These are phyloP conservation scores for Hanseniaspora hatyaiensis DNA, from an alignment of 805 yeast genomes.

Conservation along the genomic window DNA sequence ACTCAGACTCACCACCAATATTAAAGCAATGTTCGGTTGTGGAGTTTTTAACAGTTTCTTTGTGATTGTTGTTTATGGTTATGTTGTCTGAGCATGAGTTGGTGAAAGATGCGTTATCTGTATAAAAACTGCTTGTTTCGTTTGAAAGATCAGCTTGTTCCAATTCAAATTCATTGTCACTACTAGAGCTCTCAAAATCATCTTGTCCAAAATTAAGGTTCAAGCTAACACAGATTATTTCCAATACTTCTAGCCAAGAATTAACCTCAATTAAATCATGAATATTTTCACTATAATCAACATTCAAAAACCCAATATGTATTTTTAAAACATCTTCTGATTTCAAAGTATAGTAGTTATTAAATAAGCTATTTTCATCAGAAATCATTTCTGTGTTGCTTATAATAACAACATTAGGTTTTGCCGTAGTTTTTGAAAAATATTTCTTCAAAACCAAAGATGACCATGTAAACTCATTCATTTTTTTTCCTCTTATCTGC, in stretches of 20 bases:
- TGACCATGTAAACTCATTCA: conserved; percentile 3
- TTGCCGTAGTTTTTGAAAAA: background rate
- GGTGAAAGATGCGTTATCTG: background rate
- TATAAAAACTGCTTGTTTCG: background rate
- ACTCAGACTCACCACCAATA: too few relatives aligned
- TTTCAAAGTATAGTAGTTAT: background rate
- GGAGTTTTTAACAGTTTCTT: background rate
- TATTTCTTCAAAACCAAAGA: conserved; percentile 1
- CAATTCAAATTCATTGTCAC: conserved; percentile 16
- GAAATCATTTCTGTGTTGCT: conserved; percentile 7
- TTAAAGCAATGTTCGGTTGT: too few relatives aligned
- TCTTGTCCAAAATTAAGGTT: conserved; percentile 27
- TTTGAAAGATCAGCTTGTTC: background rate
- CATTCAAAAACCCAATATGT: conserved; percentile 28
- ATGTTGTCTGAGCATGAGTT: background rate
- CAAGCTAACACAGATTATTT: conserved; percentile 26
- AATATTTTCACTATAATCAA: conserved; percentile 26
- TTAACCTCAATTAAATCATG: conserved; percentile 27
- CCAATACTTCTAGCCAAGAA: conserved; percentile 25
- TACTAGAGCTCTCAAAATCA: conserved; percentile 20
- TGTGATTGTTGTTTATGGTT: background rate
- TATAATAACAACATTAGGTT: background rate
- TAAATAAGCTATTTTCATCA: background rate
- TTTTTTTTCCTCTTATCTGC: conserved; percentile 11
- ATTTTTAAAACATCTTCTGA: conserved; percentile 19